Percentiles rank a stretch among this genome's conserved stretches.
Evolutionary conservation across 805 yeast species (phyloP).

Genomic region (Maudiozyma serrabonitensis): DNA sequence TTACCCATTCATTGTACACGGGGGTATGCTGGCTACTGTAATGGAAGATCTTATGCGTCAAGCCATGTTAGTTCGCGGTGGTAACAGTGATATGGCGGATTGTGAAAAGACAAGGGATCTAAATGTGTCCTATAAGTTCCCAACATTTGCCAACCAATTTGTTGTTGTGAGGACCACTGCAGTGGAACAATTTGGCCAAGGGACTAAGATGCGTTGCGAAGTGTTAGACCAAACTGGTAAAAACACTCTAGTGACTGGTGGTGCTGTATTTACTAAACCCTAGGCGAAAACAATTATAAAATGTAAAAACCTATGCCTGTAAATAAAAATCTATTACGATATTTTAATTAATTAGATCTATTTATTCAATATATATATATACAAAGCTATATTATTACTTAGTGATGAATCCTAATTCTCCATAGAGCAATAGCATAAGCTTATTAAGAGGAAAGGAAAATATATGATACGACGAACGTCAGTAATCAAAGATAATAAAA

Average conservation of each 20-base stretch:
- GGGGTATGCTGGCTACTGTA: conserved; percentile 76
- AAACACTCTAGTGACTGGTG: conserved; percentile 46
- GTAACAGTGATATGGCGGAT: conserved; percentile 8
- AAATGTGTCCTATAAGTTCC: conserved; percentile 45
- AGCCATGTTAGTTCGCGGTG: conserved; percentile 33
- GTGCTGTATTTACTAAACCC: conserved; percentile 33
- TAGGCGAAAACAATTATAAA: neutral
- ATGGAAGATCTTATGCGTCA: conserved; percentile 68
- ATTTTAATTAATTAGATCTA: neutral
- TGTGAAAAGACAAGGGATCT: conserved; percentile 33
- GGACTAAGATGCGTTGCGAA: conserved; percentile 33
- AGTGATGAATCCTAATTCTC: too few relatives aligned
- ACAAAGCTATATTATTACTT: too few relatives aligned
- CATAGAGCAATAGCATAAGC: too few relatives aligned
- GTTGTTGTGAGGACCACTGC: conserved; percentile 51
- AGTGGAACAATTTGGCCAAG: conserved; percentile 24
- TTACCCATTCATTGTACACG: conserved; percentile 80
- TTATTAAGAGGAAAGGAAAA: too few relatives aligned
- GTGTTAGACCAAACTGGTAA: conserved; percentile 45
- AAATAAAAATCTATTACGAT: neutral
- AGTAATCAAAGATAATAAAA: too few relatives aligned
- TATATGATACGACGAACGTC: too few relatives aligned
- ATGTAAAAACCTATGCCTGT: neutral
- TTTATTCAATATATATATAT: conserved; percentile 42
- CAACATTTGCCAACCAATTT: conserved; percentile 73